Evolutionary conservation across 2,329 filamentous ascomycete species (phyloP), one percentile per base, ranked within the genome.

Genomic region (Cytospora chrysosperma): DNA sequence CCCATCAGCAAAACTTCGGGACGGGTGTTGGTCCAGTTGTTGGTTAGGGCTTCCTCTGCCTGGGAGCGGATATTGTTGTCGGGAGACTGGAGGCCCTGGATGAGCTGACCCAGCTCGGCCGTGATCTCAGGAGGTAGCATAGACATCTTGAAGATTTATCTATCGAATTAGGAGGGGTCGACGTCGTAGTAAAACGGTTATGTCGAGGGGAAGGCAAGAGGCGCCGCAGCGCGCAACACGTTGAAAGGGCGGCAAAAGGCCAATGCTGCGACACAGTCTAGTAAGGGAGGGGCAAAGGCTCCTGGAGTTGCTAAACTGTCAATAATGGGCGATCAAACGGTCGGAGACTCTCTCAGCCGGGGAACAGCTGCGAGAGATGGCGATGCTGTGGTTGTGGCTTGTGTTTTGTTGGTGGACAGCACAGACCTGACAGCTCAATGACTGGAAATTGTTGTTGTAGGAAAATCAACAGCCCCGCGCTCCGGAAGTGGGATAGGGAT

Each of bases 1-100:
- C 93, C 95, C 90, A 98, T 95, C 74, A 99, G 81, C 70, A 98
- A 82, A 70, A 96, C 84, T 72, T 97, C 93, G 40, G 95, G 93
- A 66, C 90, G 86, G 63, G 86, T 84, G 67, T 81, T 80, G 40
- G 93, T 90, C 95, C 95, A 99, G 82, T 93, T 93, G 77, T 87
- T 91, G 76, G 92, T 91, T 67, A 99, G 82, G 75, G 93, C 90
- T 68, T 96, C 92, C 78, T 99, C 95, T 59, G 94, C 94, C 76
- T 92, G 87, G 32, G 90, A 87, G 74, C 95, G 89, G 71, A 92
- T 84, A 64, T 83, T 82, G 79, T 99, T 99, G 79, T 99, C 94
- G 70, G 92, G 80, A 55, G 92, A 94, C 79, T 95, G 91, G 68
- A 99, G 86, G 70, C 90, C 93, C 79, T 91, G 88, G 75, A 99